A percentile compares a stretch with the other conserved stretches of the same genome.
These are phyloP conservation scores for Aspergillus sp. DNA, from an alignment of 2,329 filamentous ascomycete genomes.

Conservation along the genomic window DNA sequence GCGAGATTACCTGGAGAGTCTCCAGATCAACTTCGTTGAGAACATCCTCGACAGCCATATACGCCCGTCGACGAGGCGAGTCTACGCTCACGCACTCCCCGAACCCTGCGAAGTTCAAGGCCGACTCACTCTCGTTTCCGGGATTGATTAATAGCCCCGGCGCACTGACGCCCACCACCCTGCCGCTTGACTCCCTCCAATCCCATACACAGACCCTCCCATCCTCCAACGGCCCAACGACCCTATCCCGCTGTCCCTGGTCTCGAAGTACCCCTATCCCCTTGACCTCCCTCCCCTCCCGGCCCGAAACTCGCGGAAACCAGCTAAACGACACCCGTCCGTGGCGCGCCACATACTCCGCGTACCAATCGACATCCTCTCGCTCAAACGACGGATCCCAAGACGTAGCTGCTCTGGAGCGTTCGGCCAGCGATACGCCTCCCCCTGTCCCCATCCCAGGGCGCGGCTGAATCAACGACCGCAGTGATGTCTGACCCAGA, in stretches of 20 bases:
- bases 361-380: slow-evolving; percentile 74
- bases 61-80: slow-evolving; percentile 57
- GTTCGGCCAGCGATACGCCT: slow-evolving; percentile 14
- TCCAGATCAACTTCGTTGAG: slow-evolving; percentile 76
- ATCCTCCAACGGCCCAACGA: slow-evolving; percentile 73
- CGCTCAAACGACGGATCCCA: slow-evolving; percentile 72
- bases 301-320: slow-evolving; percentile 54
- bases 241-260: slow-evolving; percentile 47
- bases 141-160: slow-evolving; percentile 62
- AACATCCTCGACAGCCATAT: slow-evolving; percentile 68
- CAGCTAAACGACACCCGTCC: slow-evolving; percentile 67
- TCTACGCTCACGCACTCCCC: slow-evolving; percentile 80
- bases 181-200: slow-evolving; percentile 46
- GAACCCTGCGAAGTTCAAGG: slow-evolving; percentile 40
- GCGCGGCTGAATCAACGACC: slow-evolving; percentile 27
- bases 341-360: slow-evolving; percentile 77
- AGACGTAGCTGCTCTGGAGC: slow-evolving; percentile 46
- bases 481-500: slow-evolving; percentile 24
- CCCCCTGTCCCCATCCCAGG: slow-evolving; percentile 1
- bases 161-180: slow-evolving; percentile 57
- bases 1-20: slow-evolving; percentile 60
- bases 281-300: slow-evolving; percentile 49
- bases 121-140: slow-evolving; percentile 49
- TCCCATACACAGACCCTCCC: slow-evolving; percentile 87
- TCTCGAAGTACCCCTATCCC: slow-evolving; percentile 62